These are phyloP conservation scores for Corrigiola litoralis DNA, from an alignment of 179 eudicot species.

Conservation along the genomic window DNA sequence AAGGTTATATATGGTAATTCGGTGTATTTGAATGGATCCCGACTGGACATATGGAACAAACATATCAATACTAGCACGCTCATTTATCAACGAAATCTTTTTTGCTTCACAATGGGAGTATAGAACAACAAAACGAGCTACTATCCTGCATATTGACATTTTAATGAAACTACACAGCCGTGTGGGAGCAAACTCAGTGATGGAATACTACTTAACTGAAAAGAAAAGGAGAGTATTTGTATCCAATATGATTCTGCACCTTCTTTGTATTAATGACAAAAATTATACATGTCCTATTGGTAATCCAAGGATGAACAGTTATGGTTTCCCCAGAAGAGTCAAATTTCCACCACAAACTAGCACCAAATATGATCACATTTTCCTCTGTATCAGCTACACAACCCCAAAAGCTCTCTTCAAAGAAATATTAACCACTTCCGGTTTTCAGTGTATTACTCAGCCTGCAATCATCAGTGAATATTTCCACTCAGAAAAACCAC, in stretches of 20 bases:
- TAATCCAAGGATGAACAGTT: constrained; percentile 15
- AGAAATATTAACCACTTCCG: constrained; percentile 49
- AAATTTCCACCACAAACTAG: constrained; percentile 11
- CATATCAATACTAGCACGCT: no score
- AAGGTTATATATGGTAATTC: no score
- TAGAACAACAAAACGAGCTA: no score
- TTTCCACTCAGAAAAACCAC: not conserved
- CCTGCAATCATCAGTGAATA: constrained; percentile 33
- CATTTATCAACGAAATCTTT: no score
- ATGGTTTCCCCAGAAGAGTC: not conserved
- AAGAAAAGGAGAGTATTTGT: no score
- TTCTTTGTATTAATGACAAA: constrained; percentile 20
- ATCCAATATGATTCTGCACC: not conserved
- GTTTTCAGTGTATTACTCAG: constrained; percentile 90
- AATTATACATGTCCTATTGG: constrained; percentile 14
- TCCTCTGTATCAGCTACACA: constrained; percentile 9
- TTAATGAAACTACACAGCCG: no score
- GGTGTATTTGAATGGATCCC: no score
- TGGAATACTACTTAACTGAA: no score
- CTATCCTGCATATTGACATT: no score
- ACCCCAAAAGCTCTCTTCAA: not conserved
- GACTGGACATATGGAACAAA: no score
- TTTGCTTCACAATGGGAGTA: no score
- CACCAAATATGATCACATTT: constrained; percentile 10
- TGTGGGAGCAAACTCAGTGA: no score